These are phyloP conservation scores for Rhododendron ovatum DNA, from an alignment of 148 eudicot genomes.

Conservation along the genomic window DNA sequence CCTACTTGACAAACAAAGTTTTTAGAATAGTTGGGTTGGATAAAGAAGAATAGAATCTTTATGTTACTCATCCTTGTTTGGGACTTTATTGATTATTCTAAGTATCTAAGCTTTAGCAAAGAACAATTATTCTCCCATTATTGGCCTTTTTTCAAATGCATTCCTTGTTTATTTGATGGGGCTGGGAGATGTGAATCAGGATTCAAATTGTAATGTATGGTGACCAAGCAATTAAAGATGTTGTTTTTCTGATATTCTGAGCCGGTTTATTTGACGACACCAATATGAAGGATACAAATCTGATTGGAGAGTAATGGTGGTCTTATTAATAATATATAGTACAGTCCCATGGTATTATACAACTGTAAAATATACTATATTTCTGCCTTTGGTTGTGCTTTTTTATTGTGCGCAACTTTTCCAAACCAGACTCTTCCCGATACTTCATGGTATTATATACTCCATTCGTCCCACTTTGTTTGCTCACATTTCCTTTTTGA, in stretches of 20 bases:
- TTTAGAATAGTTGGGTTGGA: conserved; percentile 21
- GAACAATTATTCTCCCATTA: conserved; percentile 28
- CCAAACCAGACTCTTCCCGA: too few relatives aligned
- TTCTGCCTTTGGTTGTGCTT: too few relatives aligned
- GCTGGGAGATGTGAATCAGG: not conserved
- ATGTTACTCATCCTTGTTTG: conserved; percentile 24
- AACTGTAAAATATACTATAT: too few relatives aligned
- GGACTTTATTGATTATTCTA: conserved; percentile 30
- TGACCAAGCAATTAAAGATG: not conserved
- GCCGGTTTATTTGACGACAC: not conserved
- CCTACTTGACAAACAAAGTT: conserved; percentile 17
- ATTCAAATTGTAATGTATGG: not conserved
- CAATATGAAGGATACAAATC: not conserved
- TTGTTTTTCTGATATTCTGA: too few relatives aligned
- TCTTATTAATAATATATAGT: not conserved
- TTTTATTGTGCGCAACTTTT: too few relatives aligned
- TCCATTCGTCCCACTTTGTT: too few relatives aligned
- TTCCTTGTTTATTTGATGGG: not conserved
- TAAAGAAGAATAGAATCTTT: conserved; percentile 43
- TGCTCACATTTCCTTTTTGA: too few relatives aligned
- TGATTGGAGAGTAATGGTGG: not conserved
- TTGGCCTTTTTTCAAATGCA: conserved; percentile 8
- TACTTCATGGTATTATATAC: not conserved
- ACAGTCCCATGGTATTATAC: not conserved
- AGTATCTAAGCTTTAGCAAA: conserved; percentile 26